phyloP scores from a whole-genome alignment of 2,329 filamentous ascomycete genomes.

The Cercospora nicotianae region DNA sequence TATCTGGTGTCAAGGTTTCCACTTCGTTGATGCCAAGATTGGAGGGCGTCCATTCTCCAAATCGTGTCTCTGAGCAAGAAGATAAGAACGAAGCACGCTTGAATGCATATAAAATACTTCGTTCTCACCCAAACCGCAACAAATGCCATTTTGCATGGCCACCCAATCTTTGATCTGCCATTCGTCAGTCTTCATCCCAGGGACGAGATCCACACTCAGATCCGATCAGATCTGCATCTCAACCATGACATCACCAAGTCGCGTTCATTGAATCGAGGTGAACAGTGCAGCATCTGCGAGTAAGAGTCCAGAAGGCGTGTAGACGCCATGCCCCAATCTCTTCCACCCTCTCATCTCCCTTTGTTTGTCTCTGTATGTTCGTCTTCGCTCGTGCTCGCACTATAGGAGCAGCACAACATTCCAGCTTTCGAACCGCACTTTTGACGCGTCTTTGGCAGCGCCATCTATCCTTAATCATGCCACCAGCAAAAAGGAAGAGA shows the following conservation, averaged over 20 bases:
- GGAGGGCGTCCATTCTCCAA: not conserved
- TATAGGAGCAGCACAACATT: not conserved
- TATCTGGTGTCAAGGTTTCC: not conserved
- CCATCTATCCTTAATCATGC: slow-evolving; percentile 19
- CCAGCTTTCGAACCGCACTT: not conserved
- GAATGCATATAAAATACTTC: not conserved
- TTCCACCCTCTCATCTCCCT: not conserved
- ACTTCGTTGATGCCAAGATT: not conserved
- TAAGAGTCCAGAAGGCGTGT: not conserved
- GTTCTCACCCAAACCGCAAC: not conserved
- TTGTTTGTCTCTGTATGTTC: not conserved
- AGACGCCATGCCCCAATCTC: not conserved
- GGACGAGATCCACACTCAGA: not conserved
- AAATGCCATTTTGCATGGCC: not conserved
- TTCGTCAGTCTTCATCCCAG: not conserved
- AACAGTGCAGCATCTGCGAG: slow-evolving; percentile 1
- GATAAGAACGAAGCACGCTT: not conserved
- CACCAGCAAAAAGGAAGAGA: slow-evolving; percentile 32
- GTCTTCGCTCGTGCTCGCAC: not conserved
- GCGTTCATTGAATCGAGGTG: slow-evolving; percentile 1
- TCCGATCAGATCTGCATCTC: slow-evolving; percentile 1
- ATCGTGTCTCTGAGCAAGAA: not conserved
- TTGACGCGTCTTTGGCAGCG: not conserved
- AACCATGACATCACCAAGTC: not conserved
- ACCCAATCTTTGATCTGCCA: not conserved